A percentile compares a stretch with the other conserved stretches of the same genome.
These are phyloP conservation scores for Sisymbrium irio DNA, from an alignment of 345 rosid genomes.

Conservation along the genomic window DNA sequence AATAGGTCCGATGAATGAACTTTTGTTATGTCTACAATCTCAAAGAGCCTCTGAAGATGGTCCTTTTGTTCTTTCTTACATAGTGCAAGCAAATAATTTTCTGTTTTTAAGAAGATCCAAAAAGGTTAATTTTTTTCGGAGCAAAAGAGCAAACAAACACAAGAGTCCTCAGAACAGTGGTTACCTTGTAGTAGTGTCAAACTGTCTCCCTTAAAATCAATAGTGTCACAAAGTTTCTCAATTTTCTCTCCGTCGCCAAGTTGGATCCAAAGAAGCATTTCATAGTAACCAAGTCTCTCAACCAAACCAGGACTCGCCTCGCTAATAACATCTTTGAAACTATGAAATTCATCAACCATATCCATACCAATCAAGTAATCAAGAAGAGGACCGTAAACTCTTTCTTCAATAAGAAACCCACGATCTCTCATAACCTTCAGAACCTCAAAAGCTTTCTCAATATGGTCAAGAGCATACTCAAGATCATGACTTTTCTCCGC, in stretches of 20 bases:
- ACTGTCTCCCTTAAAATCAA: conserved; percentile 32
- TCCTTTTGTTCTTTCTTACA: conserved; percentile 54
- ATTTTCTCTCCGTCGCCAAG: conserved; percentile 52
- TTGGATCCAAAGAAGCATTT: conserved; percentile 69
- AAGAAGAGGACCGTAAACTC: conserved; percentile 64
- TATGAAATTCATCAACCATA: conserved; percentile 61
- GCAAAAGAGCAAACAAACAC: not conserved
- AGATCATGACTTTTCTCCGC: conserved; percentile 49
- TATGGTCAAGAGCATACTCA: conserved; percentile 42
- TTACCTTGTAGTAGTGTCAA: conserved; percentile 50
- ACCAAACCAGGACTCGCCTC: conserved; percentile 38
- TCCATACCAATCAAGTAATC: conserved; percentile 58
- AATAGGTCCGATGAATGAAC: conserved; percentile 43
- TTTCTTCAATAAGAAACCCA: conserved; percentile 62
- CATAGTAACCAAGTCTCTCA: conserved; percentile 72
- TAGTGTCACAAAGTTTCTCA: conserved; percentile 46
- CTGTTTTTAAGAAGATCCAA: conserved; percentile 39
- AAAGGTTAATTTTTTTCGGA: not conserved
- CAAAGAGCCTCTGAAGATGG: conserved; percentile 56
- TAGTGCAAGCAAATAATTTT: conserved; percentile 68
- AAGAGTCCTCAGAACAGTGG: not conserved
- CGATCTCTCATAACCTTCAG: conserved; percentile 59
- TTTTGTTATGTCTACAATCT: conserved; percentile 52
- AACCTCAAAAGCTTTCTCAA: conserved; percentile 45
- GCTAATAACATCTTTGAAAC: conserved; percentile 38